A percentile compares a stretch with the other conserved stretches of the same genome.
These are phyloP conservation scores for Centaurea solstitialis DNA, from an alignment of 129 eudicot genomes.

Conservation along the genomic window DNA sequence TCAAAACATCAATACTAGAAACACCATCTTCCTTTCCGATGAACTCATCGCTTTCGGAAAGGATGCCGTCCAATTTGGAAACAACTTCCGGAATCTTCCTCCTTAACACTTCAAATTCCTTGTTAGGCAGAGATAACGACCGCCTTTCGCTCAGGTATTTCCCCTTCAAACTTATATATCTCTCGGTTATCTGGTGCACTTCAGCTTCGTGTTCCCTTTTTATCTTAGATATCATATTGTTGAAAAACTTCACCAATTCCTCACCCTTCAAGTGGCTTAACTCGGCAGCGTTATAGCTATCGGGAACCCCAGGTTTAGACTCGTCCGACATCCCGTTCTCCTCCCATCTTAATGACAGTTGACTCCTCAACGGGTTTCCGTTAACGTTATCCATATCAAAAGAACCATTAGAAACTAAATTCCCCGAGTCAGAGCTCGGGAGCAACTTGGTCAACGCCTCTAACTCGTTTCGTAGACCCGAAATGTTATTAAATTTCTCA, in stretches of 20 bases:
- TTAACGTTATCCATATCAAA: constrained; percentile 56
- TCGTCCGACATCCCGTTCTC: constrained; percentile 57
- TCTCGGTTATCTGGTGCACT: constrained; percentile 56
- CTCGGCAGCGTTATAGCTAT: constrained; percentile 53
- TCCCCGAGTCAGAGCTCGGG: constrained; percentile 47
- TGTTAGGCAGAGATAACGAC: constrained; percentile 44
- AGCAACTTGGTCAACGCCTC: constrained; percentile 59
- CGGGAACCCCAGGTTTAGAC: constrained; percentile 43
- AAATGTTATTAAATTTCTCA: constrained; percentile 55
- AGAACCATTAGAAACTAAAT: constrained; percentile 59
- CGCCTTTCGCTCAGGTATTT: constrained; percentile 60
- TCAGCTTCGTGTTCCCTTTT: constrained; percentile 74
- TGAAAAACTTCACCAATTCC: constrained; percentile 52
- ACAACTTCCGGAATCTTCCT: constrained; percentile 73
- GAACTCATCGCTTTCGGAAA: constrained; percentile 43
- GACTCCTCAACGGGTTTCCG: constrained; percentile 45
- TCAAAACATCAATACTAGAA: constrained; percentile 33
- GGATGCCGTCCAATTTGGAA: constrained; percentile 56
- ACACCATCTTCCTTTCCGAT: constrained; percentile 29
- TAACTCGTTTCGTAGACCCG: constrained; percentile 51
- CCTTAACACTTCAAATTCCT: constrained; percentile 65
- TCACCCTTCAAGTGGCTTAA: constrained; percentile 55
- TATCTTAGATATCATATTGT: constrained; percentile 38
- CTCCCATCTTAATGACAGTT: constrained; percentile 44
- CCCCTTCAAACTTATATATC: constrained; percentile 44